Base-by-base conservation (phyloP, 495 filamentous ascomycete species). In the Penicillium crystallinum region DNA sequence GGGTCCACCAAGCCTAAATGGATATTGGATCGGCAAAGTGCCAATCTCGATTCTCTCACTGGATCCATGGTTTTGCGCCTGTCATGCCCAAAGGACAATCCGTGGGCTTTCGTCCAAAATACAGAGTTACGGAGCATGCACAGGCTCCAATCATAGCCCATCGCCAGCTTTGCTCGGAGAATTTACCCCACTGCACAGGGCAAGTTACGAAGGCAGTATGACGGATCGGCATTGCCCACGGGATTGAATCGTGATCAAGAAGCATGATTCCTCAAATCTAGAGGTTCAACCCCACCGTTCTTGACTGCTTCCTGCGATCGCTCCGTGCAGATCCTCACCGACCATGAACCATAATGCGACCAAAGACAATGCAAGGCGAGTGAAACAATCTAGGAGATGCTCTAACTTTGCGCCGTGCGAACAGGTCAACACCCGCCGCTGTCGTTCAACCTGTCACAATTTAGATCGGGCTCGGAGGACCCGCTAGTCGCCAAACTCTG, bases 261-360 rank as follows among this genome's bases (percentile, higher is more conserved):
- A 42, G 27, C 45, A 19, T 60, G 54, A 60, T 57, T 63, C 57
- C 39, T n/a, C n/a, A n/a, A 44, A 23, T n/a, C n/a, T 27, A 11
- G 8, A 40, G 43, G 9, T 34, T 25, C 29, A 52, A 27, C 23
- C 46, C 57, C 57, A 61, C 61, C 57, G 57, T 64, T 61, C 57
- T 64, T 58, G 46, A 52, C 52, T 58, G 34, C 46, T 52, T 62
- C 53, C 25, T 53, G 57, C 21, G 36, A 33, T 37, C 37, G 27
- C 42, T 36, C 43, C 55, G 46, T 64, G 57, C 58, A 54, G 58
- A 61, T 56, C 57, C 31, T 35, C 46, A 53, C 53, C 35, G 9
- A 39, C 46, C 10, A 45, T 27, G 30, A 60, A 56, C 56, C 60
- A 55, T 42, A 25, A 17, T 19, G 41, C 19, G 27, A 39, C 36